Evolutionary conservation across 306 rosid genomes (phyloP), one percentile per base, ranked within the genome.

Genomic region (Medicago ruthenica): DNA sequence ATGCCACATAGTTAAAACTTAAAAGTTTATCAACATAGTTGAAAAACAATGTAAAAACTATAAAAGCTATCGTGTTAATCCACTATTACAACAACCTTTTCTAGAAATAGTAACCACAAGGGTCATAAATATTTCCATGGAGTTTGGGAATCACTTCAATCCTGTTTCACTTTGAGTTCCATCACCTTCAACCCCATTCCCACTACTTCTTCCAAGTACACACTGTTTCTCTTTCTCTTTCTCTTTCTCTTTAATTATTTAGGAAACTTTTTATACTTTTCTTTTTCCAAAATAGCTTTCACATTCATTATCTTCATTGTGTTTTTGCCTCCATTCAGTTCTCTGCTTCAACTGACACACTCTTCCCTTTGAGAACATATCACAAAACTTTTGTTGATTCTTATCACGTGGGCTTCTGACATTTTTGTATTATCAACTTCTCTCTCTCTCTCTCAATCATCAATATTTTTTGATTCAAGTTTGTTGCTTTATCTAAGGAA

Each of bases 91-190:
- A 51, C 58, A 63, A 31, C 64, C 90, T 80, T 42, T 85, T 45
- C 82, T 66, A 22, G 41, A 83, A 79, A 60, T 79, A 64, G 88
- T 77, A 84, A 21, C 86, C 58, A 15, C 77, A 39, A 17, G 50
- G 31, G 80, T 82, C 89, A 76, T 87, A 84, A 86, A 88, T 27
- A 27, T 89, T 81, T 85, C 88, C 85, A 89, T 92, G 89, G 93
- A 85, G 83, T 81, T 77, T 70, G 83, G 79, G 87, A 71, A 40
- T 55, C 78, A 77, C 82, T 81, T 81, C 9, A 34, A 73, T 50
- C 76, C 76, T 41, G 21, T 65, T 70, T 71, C 79, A 41, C 81
- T 21, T 66, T 82, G 54, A 44, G 78, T 70, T 76, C 71, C 69
- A 67, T 82, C 88, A 73, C 36, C 54, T 80, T 75, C 82, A 67